Evolutionary conservation across 2,329 filamentous ascomycete genomes (phyloP).

Genomic region (Alternaria ethzedia): DNA sequence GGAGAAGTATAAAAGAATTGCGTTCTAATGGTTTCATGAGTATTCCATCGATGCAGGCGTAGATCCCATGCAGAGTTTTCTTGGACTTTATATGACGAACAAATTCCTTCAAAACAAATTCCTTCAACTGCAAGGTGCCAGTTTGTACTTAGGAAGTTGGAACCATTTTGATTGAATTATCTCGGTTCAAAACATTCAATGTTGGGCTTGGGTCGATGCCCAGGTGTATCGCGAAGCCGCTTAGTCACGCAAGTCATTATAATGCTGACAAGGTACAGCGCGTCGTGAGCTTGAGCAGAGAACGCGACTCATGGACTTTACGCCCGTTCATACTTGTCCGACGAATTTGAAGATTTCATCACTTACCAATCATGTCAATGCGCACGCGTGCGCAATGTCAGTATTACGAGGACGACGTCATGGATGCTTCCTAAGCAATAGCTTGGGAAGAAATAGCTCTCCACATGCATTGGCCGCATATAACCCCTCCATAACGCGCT

Average conservation of each 20-base stretch:
- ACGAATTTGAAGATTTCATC: neutral
- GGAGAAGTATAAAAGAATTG: too few relatives aligned
- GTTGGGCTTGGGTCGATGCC: neutral
- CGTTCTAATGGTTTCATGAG: neutral
- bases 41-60: neutral
- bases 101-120: too few relatives aligned
- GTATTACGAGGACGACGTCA: constrained; percentile 12
- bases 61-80: neutral
- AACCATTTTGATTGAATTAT: neutral
- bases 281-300: neutral
- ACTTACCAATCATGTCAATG: neutral
- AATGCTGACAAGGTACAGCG: neutral
- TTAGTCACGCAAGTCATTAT: neutral
- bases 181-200: neutral
- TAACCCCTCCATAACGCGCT: constrained; percentile 32
- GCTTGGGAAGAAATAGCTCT: neutral
- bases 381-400: neutral
- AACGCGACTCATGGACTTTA: neutral
- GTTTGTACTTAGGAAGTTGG: neutral
- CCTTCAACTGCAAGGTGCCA: neutral
- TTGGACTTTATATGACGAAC: neutral
- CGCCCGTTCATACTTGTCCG: neutral
- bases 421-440: constrained; percentile 17
- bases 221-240: neutral
- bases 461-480: constrained; percentile 13